A percentile compares a stretch with the other conserved stretches of the same genome.
phyloP scores from a whole-genome alignment of 371 early-diverging fungal species.

The Mucor velutinosus region DNA sequence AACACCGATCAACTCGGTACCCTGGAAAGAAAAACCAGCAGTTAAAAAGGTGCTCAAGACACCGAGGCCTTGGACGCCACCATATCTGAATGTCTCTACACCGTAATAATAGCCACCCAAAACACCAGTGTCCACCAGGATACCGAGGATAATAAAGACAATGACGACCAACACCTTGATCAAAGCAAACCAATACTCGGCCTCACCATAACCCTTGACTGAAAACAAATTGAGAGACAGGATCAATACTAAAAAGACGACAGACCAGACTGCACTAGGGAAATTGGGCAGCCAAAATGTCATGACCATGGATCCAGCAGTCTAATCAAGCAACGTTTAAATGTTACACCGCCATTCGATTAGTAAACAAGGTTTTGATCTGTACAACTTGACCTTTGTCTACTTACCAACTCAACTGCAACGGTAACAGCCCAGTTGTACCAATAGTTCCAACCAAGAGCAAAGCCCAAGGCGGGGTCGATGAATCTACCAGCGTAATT shows the following conservation, averaged over 20 bases:
- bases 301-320: slow-evolving; percentile 44
- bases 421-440: slow-evolving; percentile 84
- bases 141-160: slow-evolving; percentile 70
- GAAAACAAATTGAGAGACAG: slow-evolving; percentile 55
- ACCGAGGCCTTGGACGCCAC: slow-evolving; percentile 42
- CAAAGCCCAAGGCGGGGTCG: slow-evolving; percentile 86
- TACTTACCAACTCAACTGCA: slow-evolving; percentile 70
- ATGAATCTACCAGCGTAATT: slow-evolving; percentile 82
- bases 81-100: slow-evolving; percentile 26
- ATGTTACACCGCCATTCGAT: neutral
- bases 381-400: neutral
- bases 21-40: slow-evolving; percentile 90
- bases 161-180: slow-evolving; percentile 69
- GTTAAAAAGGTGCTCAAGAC: slow-evolving; percentile 63
- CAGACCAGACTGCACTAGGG: slow-evolving; percentile 55
- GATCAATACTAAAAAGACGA: slow-evolving; percentile 47
- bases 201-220: slow-evolving; percentile 59
- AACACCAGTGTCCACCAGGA: slow-evolving; percentile 55
- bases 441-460: slow-evolving; percentile 81
- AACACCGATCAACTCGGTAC: slow-evolving; percentile 78
- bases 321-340: slow-evolving; percentile 5
- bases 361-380: slow-evolving; percentile 4
- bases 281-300: slow-evolving; percentile 75
- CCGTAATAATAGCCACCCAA: slow-evolving; percentile 48
- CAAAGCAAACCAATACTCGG: slow-evolving; percentile 74